phyloP scores from a whole-genome alignment of 2,329 filamentous ascomycete genomes.

The Monosporascus sp. region DNA sequence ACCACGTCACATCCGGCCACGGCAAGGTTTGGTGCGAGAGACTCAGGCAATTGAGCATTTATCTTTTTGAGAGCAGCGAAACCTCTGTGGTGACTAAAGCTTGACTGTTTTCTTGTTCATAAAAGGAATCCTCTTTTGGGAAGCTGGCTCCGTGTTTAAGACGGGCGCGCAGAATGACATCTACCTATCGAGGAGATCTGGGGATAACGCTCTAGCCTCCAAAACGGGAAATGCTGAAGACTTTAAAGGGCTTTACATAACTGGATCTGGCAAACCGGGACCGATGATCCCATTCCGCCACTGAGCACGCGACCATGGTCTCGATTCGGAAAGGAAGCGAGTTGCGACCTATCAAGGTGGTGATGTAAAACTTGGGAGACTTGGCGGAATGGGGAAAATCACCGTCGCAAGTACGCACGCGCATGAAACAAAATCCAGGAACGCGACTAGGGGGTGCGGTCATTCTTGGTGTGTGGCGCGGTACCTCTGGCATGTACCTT shows the following conservation, averaged over 20 bases:
- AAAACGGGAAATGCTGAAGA: not conserved
- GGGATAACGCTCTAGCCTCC: not conserved
- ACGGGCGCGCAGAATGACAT: too few relatives aligned
- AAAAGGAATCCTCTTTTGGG: not conserved
- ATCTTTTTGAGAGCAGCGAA: not conserved
- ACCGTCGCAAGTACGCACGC: too few relatives aligned
- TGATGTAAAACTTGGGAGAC: too few relatives aligned
- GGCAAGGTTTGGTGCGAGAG: not conserved
- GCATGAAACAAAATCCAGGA: too few relatives aligned
- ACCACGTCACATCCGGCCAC: not conserved
- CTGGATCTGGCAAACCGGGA: not conserved
- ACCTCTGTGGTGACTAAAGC: not conserved
- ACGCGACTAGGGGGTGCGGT: too few relatives aligned
- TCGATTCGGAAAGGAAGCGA: not conserved
- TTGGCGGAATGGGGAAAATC: too few relatives aligned
- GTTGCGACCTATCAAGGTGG: not conserved
- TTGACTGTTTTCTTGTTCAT: not conserved
- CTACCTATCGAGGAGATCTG: too few relatives aligned
- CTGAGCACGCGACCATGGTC: not conserved
- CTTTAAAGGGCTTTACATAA: not conserved
- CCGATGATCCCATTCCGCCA: not conserved
- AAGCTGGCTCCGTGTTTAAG: not conserved
- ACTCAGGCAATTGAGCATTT: not conserved
- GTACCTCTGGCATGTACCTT: too few relatives aligned
- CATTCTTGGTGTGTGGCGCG: too few relatives aligned